A percentile compares a stretch with the other conserved stretches of the same genome.
Evolutionary conservation across 495 filamentous ascomycete genomes (phyloP).

Genomic region (Corynascus novoguineensis): DNA sequence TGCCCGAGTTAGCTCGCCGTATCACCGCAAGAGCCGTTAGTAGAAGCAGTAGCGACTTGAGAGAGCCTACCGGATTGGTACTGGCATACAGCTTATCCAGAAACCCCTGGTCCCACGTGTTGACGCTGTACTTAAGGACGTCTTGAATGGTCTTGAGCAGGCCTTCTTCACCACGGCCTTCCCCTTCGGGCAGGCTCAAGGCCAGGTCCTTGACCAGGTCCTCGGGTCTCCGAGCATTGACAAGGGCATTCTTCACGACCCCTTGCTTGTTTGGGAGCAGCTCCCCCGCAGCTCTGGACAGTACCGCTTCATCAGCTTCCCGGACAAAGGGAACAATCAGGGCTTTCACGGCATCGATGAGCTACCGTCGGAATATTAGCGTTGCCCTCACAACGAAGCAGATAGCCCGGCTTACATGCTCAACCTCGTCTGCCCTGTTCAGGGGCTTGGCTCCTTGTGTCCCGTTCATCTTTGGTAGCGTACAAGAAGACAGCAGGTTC

Average conservation of each 20-base stretch:
- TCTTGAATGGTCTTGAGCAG: constrained; percentile 59
- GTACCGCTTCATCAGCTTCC: constrained; percentile 61
- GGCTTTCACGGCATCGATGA: constrained; percentile 65
- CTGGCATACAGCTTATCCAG: constrained; percentile 86
- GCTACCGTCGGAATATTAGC: constrained; percentile 41
- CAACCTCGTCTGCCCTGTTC: constrained; percentile 31
- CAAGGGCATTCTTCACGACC: constrained; percentile 53
- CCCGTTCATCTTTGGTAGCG: constrained; percentile 20
- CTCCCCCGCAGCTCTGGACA: constrained; percentile 47
- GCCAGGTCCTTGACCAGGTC: constrained; percentile 61
- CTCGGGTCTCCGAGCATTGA: constrained; percentile 65
- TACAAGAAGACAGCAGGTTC: constrained; percentile 2
- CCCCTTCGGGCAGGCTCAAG: constrained; percentile 56
- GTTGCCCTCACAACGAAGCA: neutral
- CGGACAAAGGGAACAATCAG: constrained; percentile 75
- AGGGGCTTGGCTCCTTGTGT: constrained; percentile 18
- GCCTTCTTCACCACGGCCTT: constrained; percentile 64
- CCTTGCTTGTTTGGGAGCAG: constrained; percentile 41
- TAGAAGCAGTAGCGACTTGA: neutral
- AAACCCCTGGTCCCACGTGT: constrained; percentile 96
- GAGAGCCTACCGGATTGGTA: constrained; percentile 64
- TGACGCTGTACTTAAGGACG: constrained; percentile 76
- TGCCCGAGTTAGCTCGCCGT: neutral
- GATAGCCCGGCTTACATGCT: constrained; percentile 42
- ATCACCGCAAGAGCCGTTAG: neutral